Base-by-base conservation (phyloP, 352 stramenopile species). In the Phytophthora macrochlamydospora region DNA sequence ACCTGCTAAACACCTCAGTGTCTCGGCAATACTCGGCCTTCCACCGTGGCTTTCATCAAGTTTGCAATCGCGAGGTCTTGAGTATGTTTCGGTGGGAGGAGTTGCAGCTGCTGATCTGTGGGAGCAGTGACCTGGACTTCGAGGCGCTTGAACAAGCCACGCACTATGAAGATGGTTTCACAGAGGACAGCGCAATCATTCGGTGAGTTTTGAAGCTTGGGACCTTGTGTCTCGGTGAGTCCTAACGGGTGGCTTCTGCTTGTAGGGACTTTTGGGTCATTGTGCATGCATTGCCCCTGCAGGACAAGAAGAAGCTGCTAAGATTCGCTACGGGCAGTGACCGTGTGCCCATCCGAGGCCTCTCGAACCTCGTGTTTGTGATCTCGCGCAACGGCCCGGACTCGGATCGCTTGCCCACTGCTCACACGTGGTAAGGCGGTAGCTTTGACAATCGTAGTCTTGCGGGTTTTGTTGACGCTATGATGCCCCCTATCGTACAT, bases 271-370 rank as follows among this genome's bases (percentile, higher is more conserved):
- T 95, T 59, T 95, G 88, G 88, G 82, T 76, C 18, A 73, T 95
- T 8, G 83, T 95, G n/a, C 85, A 94, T 58, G 81, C 83, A 24
- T 75, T 95, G 48, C 73, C 78, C 33, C 71, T 93, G 13, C 83
- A 92, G 48, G 83, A 95, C 53, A 95, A 95, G 73, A 92, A 92
- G 65, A 89, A 94, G 64, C 59, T 97, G 42, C 68, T 97, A 35
- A 85, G 85, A 54, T 97, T 97, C 56, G 85, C 73, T 12, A 97
- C 89, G 7, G 90, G 90, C 9, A 95, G 87, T 51, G 89, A 96
- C 64, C 85, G 89, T 35, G 84, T 92, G 4, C 90, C 90, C 3
- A 94, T 97, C 32, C 77, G 85, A 24, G 90, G 89, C 1, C 75
- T 97, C 2, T 89, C 80, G 7, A 90, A 84, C 51, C 70, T 97